Conservation (phyloP, 176 grass and related monocot species). For the Tillandsia fasciculata region DNA sequence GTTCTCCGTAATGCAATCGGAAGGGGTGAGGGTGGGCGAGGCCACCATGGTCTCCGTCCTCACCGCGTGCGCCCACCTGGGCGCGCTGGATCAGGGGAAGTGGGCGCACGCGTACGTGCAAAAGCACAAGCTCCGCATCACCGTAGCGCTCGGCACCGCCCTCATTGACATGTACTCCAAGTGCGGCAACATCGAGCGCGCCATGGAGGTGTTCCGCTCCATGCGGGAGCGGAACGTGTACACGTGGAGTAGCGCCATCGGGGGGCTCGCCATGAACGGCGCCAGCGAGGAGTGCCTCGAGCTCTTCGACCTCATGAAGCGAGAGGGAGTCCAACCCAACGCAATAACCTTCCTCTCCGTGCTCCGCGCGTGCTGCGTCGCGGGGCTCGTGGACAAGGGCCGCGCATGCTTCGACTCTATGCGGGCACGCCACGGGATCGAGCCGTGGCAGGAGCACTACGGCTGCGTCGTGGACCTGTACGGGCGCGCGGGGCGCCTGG, state of each 20-base stretch:
- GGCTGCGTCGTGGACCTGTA: conserved; percentile 74
- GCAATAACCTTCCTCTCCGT: conserved; percentile 60
- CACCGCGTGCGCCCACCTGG: conserved; percentile 45
- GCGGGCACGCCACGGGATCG: conserved; percentile 28
- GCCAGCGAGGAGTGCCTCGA: conserved; percentile 49
- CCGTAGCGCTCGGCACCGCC: conserved; percentile 55
- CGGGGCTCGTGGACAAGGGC: conserved; percentile 56
- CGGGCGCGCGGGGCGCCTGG: conserved; percentile 49
- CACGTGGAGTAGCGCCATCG: conserved; percentile 55
- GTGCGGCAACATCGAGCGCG: conserved; percentile 30
- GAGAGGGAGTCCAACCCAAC: conserved; percentile 32
- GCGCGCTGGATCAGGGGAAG: conserved; percentile 52
- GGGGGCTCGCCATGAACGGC: conserved; percentile 59
- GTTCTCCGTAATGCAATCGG: conserved; percentile 47
- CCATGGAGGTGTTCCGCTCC: conserved; percentile 56
- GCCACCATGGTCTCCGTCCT: conserved; percentile 55
- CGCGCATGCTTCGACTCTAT: conserved; percentile 45
- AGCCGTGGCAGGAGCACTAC: conserved; percentile 62
- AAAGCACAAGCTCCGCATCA: conserved; percentile 29
- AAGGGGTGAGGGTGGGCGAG: conserved; percentile 30
- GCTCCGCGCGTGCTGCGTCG: conserved; percentile 55
- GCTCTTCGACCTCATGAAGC: conserved; percentile 55
- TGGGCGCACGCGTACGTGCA: conserved; percentile 35
- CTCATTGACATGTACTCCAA: conserved; percentile 82
- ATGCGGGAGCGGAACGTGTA: conserved; percentile 68